Percentiles rank a stretch among this genome's conserved stretches.
Conservation (phyloP, 73 alveolate genomes). For the Paramecium tetraurelia region DNA sequence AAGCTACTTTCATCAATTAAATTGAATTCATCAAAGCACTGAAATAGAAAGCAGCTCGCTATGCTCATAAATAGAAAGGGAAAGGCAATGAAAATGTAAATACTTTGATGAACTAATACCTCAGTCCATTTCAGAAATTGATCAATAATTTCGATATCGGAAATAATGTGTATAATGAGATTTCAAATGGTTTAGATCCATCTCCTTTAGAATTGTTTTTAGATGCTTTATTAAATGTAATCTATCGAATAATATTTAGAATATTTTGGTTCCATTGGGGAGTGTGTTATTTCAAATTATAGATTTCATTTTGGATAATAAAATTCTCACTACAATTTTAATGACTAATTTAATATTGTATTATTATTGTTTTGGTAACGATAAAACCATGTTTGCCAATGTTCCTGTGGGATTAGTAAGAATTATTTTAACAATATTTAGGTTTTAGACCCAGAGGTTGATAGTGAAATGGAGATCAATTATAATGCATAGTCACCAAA, state of each 20-base stretch:
- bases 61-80: conserved; percentile 5
- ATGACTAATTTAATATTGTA: not conserved
- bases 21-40: conserved; percentile 20
- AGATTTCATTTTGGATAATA: not conserved
- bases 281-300: not conserved
- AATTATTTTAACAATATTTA: not conserved
- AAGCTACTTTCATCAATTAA: conserved; percentile 1
- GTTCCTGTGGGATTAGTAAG: not conserved
- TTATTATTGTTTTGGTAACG: not conserved
- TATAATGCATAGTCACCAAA: not conserved
- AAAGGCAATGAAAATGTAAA: not conserved
- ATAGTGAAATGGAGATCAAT: not conserved
- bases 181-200: not conserved
- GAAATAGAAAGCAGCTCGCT: not conserved
- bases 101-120: not conserved
- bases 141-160: not conserved
- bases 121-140: not conserved
- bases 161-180: not conserved
- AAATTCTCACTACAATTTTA: not conserved
- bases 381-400: not conserved
- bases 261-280: not conserved
- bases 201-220: not conserved
- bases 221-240: not conserved
- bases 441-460: not conserved
- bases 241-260: not conserved